These are phyloP conservation scores for Spongispora temasekensis DNA, from an alignment of 1,284 basidiomycete genomes.

Conservation along the genomic window DNA sequence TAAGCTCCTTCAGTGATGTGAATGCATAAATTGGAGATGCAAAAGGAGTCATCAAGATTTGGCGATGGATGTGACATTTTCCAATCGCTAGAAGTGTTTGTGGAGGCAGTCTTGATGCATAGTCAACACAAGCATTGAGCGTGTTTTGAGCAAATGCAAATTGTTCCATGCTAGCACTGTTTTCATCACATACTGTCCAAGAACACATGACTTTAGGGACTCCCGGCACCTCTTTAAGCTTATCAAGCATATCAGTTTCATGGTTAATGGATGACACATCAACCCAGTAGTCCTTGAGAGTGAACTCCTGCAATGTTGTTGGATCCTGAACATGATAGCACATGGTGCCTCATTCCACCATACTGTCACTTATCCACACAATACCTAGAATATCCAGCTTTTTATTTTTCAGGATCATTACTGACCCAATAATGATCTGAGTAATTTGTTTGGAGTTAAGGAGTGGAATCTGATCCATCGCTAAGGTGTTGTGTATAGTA, in stretches of 20 bases:
- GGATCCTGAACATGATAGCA: neutral
- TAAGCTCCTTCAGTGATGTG: neutral
- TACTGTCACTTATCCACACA: neutral
- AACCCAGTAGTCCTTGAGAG: neutral
- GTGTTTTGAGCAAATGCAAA: neutral
- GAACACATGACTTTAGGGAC: neutral
- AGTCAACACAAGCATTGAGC: neutral
- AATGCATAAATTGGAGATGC: neutral
- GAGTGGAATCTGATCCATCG: neutral
- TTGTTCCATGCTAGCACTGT: neutral
- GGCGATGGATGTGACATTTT: neutral
- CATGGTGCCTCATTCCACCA: neutral
- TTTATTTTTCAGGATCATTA: neutral
- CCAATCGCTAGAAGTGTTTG: neutral
- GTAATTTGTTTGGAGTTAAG: neutral
- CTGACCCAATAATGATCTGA: neutral
- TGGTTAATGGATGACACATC: neutral
- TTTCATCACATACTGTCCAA: neutral
- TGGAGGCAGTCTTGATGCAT: neutral
- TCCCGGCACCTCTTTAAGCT: neutral
- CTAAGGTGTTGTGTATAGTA: neutral
- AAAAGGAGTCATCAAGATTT: neutral
- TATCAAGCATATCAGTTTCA: neutral
- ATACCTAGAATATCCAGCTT: neutral
- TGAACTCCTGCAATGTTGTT: neutral